Percentiles rank a stretch among this genome's conserved stretches.
Evolutionary conservation across 2,329 filamentous ascomycete species (phyloP).

Genomic region (Elsinoe australis): DNA sequence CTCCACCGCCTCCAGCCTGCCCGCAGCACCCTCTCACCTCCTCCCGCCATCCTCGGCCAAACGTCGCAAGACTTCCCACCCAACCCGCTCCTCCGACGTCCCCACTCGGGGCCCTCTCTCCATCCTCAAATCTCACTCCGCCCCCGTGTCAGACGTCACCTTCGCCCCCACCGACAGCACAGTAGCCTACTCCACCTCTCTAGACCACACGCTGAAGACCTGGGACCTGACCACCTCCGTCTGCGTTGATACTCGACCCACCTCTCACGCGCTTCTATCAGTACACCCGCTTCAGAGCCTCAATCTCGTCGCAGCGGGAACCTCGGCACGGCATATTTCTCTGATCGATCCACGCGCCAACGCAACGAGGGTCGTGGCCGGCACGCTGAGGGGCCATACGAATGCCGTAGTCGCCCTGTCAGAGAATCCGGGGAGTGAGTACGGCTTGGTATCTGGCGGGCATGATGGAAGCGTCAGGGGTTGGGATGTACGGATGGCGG

Average conservation of each 20-base stretch:
- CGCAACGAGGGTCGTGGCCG: constrained; percentile 66
- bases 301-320: constrained; percentile 63
- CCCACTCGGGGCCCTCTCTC: constrained; percentile 71
- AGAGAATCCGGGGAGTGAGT: constrained; percentile 58
- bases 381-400: constrained; percentile 85
- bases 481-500: constrained; percentile 64
- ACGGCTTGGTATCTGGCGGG: constrained; percentile 71
- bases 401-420: constrained; percentile 61
- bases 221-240: constrained; percentile 78
- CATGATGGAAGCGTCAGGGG: constrained; percentile 89
- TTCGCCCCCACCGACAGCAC: constrained; percentile 82
- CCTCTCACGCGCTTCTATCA: constrained; percentile 74
- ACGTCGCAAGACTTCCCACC: constrained; percentile 57
- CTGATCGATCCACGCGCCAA: constrained; percentile 83
- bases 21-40: constrained; percentile 61
- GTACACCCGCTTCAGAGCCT: constrained; percentile 64
- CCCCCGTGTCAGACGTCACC: constrained; percentile 67
- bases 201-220: constrained; percentile 84
- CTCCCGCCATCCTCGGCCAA: constrained; percentile 63
- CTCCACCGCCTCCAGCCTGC: constrained; percentile 65
- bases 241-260: constrained; percentile 74
- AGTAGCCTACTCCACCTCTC: constrained; percentile 83
- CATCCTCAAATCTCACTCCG: constrained; percentile 63
- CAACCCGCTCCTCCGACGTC: constrained; percentile 42
- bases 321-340: constrained; percentile 77